Evolutionary conservation across 139 green algal species (phyloP), one percentile per base, ranked within the genome.

Genomic region (Closterium sp.): DNA sequence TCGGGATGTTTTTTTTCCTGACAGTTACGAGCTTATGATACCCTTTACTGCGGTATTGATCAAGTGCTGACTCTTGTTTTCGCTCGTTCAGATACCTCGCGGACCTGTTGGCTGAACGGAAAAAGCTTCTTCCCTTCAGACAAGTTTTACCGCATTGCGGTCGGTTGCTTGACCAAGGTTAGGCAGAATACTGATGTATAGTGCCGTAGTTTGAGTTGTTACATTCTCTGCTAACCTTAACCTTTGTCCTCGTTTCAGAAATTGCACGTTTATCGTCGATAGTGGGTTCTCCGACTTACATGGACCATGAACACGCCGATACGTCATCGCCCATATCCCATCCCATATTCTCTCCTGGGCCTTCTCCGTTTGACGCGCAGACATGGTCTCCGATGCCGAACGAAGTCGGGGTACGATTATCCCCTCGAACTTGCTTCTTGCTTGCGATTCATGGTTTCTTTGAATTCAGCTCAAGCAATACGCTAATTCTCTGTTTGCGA

Each of bases 61-160:
- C 31, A 89, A 34, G 31, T 89, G 86, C 19, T 89, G 31, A 45
- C 31, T 89, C 31, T 22, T 89, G 31, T 34, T 89, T 34, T 24
- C 31, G 31, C 31, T 70, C 86, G 31, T 34, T 30, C 88, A 90
- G 88, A 62, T 90, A 90, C 70, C 28, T 90, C 38, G 62, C 88
- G 29, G 88, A 90, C 38, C 88, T 90, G 38, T 28, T 90, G n/a
- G 88, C 88, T 38, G 88, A 90, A 9, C 28, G 88, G n/a, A 50
- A 90, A 19, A 90, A 90, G 28, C 88, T 90, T 17, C 62, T 50
- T 31, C 88, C 88, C 70, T 90, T 90, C 30, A 90, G 62, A 62
- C 88, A 90, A 90, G 88, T 90, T 28, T 29, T 90, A 29, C 88
- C 88, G 62, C 62, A 90, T 86, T 90, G 88, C 88, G 70, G 88